These are phyloP conservation scores for Pestalotiopsis fici DNA, from an alignment of 2,329 filamentous ascomycete species.

Conservation along the genomic window DNA sequence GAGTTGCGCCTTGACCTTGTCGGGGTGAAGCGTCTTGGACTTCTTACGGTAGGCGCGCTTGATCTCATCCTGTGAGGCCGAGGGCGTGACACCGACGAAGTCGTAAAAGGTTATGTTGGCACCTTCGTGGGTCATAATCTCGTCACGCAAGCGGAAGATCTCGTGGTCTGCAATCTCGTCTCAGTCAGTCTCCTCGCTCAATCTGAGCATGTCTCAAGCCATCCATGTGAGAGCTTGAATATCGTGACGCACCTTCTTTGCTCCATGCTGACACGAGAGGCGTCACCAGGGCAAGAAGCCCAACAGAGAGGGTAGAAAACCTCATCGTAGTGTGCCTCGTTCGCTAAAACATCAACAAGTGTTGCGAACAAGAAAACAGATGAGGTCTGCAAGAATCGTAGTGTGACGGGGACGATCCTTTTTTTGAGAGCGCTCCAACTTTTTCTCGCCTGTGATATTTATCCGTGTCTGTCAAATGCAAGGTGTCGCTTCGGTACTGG, in stretches of 20 bases:
- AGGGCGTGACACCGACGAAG: slow-evolving; percentile 75
- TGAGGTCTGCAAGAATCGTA: neutral
- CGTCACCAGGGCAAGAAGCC: slow-evolving; percentile 69
- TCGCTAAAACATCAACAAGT: neutral
- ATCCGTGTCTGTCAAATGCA: slow-evolving; percentile 3
- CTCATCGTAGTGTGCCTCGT: slow-evolving; percentile 65
- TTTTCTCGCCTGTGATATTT: neutral
- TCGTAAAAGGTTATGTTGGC: slow-evolving; percentile 88
- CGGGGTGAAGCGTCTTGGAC: slow-evolving; percentile 81
- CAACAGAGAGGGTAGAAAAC: slow-evolving; percentile 64
- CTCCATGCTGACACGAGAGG: slow-evolving; percentile 76
- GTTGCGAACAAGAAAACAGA: neutral
- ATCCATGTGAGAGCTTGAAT: neutral
- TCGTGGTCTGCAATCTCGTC: slow-evolving; percentile 72
- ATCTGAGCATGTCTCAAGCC: slow-evolving; percentile 1
- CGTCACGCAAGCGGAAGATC: slow-evolving; percentile 94
- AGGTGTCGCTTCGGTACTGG: slow-evolving; percentile 8
- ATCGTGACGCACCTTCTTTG: slow-evolving; percentile 69
- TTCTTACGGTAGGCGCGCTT: slow-evolving; percentile 93
- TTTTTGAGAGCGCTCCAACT: neutral
- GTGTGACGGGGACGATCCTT: neutral
- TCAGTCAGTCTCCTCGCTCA: neutral
- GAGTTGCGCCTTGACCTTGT: slow-evolving; percentile 90
- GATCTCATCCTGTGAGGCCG: slow-evolving; percentile 82
- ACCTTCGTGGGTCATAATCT: slow-evolving; percentile 76